phyloP scores from a whole-genome alignment of 2,329 filamentous ascomycete genomes.

The Cladosporium cucumerinum region DNA sequence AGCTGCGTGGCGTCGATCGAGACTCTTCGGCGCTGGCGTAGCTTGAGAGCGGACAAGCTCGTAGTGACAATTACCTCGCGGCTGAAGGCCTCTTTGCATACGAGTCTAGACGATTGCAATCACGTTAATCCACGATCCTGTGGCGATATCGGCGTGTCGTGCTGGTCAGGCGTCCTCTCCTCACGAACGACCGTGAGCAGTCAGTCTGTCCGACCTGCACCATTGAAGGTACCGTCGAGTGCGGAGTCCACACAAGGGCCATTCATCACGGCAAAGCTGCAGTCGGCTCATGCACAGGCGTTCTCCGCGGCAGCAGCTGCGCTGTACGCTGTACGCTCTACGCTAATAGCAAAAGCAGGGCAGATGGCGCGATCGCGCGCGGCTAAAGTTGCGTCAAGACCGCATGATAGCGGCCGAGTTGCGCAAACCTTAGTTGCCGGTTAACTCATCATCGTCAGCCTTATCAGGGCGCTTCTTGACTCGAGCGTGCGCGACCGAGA shows the following conservation, averaged over 20 bases:
- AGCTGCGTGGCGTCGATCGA: not conserved
- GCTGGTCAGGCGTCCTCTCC: not conserved
- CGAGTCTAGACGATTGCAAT: not conserved
- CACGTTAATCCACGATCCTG: not conserved
- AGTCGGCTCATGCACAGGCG: not conserved
- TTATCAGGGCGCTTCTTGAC: not conserved
- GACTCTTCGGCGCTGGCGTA: not conserved
- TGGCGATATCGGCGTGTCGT: not conserved
- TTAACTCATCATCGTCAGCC: not conserved
- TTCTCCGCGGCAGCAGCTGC: not conserved
- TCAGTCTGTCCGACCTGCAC: not conserved
- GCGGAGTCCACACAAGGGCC: not conserved
- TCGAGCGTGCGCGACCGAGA: not conserved
- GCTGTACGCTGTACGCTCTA: not conserved
- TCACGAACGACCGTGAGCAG: not conserved
- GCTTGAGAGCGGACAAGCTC: not conserved
- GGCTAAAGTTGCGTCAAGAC: not conserved
- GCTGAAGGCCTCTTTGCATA: no score
- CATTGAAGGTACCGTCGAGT: not conserved
- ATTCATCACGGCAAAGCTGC: constrained; percentile 6
- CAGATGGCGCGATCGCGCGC: not conserved
- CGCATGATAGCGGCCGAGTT: not conserved
- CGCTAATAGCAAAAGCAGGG: not conserved
- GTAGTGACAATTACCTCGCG: not conserved
- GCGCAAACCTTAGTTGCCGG: not conserved